Evolutionary conservation across 352 stramenopile species (phyloP), one percentile per base, ranked within the genome.

Genomic region (Paralagenidium karlingii): DNA sequence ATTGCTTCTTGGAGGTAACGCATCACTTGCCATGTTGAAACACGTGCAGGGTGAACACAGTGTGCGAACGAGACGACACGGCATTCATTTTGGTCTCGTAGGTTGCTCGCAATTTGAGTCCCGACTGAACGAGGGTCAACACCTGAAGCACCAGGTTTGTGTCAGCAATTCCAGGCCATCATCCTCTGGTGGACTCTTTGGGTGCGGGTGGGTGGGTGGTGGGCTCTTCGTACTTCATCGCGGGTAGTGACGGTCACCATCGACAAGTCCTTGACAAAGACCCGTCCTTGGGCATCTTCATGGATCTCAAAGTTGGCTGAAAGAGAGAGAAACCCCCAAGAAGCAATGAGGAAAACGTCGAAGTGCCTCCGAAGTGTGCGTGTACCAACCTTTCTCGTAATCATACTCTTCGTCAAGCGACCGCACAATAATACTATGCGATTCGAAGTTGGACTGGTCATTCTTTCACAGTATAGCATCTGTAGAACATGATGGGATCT

Each of bases 41-140:
- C 16, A 85, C 58, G 42, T 87, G 76, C 43, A 90, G 84, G 1
- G 76, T 86, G 45, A 90, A 90, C n/a, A 90, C 76, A 0, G 76
- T 90, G 51, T 90, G 76, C 10, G 76, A 90, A 1, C 76, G 73
- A 5, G 82, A 95, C 0, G 83, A 94, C 7, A 94, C 63, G 2
- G 81, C 71, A 42, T 96, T 95, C 77, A 96, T 94, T 47, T 93
- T 92, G 16, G 85, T 96, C 57, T 91, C 81, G 50, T 95, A 76
- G 0, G 87, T 96, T 11, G 88, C 82, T 2, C 88, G 68, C 24
- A 96, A 50, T 33, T 75, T 79, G 2, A 96, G 57, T 1, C 88
- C 88, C 2, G 68, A 76, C 27, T 85, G 68, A 10, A 97, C 75
- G 16, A 96, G 70, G 9, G 68, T 66, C 33, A 86, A 73, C 0